A percentile compares a stretch with the other conserved stretches of the same genome.
Conservation (phyloP, 2,329 filamentous ascomycete species). For the Cercospora sesami region DNA sequence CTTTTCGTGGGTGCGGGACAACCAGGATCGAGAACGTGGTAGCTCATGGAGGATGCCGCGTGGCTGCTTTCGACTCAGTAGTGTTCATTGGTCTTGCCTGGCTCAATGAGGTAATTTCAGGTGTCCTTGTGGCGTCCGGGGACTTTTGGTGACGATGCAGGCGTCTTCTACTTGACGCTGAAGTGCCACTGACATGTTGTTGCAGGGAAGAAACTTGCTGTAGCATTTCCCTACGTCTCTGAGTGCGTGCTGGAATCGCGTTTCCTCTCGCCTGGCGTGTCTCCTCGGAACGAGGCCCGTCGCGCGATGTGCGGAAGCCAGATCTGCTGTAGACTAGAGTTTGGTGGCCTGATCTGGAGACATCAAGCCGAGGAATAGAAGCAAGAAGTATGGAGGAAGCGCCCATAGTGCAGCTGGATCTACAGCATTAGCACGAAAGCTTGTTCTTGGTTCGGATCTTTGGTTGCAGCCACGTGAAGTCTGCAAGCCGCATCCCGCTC, state of each 20-base stretch:
- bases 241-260: not conserved
- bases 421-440: not conserved
- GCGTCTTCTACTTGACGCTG: too few relatives aligned
- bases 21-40: conserved; percentile 1
- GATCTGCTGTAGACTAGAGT: not conserved
- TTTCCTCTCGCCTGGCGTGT: not conserved
- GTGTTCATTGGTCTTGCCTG: not conserved
- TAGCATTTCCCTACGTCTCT: not conserved
- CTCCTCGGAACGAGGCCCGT: not conserved
- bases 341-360: not conserved
- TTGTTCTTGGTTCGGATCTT: not conserved
- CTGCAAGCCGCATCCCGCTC: not conserved
- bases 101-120: not conserved
- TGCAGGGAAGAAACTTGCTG: not conserved
- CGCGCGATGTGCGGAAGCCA: not conserved
- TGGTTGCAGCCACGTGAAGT: not conserved
- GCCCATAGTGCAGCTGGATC: not conserved
- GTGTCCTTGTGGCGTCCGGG: not conserved
- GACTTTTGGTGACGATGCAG: not conserved
- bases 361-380: not conserved
- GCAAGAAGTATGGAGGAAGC: too few relatives aligned
- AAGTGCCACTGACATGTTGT: not conserved
- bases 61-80: not conserved
- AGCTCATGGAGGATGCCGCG: not conserved
- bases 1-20: not conserved